phyloP scores from a whole-genome alignment of 305 asterid species.

The Solanum hybrid region DNA sequence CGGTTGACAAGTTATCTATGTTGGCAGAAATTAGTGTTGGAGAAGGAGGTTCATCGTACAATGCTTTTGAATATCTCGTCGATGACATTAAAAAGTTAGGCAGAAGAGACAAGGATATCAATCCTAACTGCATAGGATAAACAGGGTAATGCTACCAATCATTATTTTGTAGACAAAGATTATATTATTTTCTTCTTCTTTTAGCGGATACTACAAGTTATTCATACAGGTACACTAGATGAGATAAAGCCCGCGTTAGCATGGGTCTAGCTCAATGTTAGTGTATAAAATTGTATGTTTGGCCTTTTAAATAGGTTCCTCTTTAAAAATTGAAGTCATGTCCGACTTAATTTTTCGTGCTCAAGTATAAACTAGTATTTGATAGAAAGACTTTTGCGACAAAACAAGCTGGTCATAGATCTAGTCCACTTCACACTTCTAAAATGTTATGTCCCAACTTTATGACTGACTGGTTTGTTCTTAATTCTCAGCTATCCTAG shows the following conservation, averaged over 20 bases:
- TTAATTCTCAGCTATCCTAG: not conserved
- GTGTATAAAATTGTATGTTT: not conserved
- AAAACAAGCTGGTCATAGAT: not conserved
- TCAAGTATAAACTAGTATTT: not conserved
- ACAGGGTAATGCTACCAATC: not conserved
- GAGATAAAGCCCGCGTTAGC: not conserved
- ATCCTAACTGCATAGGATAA: not conserved
- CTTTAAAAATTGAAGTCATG: not conserved
- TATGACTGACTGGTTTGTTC: not conserved
- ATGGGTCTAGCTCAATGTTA: not conserved
- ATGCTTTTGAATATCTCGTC: not conserved
- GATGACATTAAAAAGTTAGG: not conserved
- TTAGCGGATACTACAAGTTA: not conserved
- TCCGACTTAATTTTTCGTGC: not conserved
- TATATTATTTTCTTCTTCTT: not conserved
- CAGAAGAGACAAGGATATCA: not conserved
- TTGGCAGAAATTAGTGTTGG: not conserved
- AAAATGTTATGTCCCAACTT: not conserved
- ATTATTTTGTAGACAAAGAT: not conserved
- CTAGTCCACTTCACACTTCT: not conserved
- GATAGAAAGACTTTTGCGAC: not conserved
- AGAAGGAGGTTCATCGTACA: not conserved
- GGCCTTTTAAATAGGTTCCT: not conserved
- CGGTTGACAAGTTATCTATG: not conserved
- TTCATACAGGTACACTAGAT: not conserved